phyloP scores from a whole-genome alignment of 2,329 filamentous ascomycete genomes.

The Arthrocladium fulminans region DNA sequence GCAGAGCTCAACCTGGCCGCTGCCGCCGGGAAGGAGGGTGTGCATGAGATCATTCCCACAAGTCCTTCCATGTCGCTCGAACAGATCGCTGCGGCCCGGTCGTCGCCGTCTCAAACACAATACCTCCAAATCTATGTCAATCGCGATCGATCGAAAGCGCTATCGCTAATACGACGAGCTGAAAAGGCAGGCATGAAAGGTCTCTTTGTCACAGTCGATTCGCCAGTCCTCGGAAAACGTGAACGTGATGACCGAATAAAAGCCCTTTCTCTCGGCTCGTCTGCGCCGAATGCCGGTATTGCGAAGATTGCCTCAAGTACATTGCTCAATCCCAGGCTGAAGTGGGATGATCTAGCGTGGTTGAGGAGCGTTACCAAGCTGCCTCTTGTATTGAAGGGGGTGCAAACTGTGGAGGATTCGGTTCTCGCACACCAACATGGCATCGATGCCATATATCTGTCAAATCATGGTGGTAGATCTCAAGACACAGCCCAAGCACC shows the following conservation, averaged over 20 bases:
- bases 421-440: slow-evolving; percentile 41
- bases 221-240: slow-evolving; percentile 46
- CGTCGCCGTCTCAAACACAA: slow-evolving; percentile 3
- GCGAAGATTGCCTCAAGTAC: slow-evolving; percentile 20
- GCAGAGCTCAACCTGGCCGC: slow-evolving; percentile 5
- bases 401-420: slow-evolving; percentile 49
- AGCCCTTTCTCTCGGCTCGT: slow-evolving; percentile 32
- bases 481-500: slow-evolving; percentile 39
- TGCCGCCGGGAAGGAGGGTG: slow-evolving; percentile 3
- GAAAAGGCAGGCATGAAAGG: slow-evolving; percentile 39
- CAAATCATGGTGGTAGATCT: slow-evolving; percentile 52
- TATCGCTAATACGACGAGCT: slow-evolving; percentile 40
- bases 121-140: slow-evolving; percentile 54
- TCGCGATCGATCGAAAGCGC: slow-evolving; percentile 44
- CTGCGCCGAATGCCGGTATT: slow-evolving; percentile 8
- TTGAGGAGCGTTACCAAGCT: slow-evolving; percentile 40
- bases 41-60: slow-evolving; percentile 20
- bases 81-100: slow-evolving; percentile 4
- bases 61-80: slow-evolving; percentile 31
- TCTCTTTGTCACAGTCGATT: slow-evolving; percentile 48
- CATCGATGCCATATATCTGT: slow-evolving; percentile 46
- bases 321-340: slow-evolving; percentile 45
- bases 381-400: slow-evolving; percentile 49
- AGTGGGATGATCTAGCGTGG: slow-evolving; percentile 48
- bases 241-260: slow-evolving; percentile 49